Evolutionary conservation across 345 rosid genomes (phyloP), one percentile per base, ranked within the genome.

Genomic region (Citrus maxima): DNA sequence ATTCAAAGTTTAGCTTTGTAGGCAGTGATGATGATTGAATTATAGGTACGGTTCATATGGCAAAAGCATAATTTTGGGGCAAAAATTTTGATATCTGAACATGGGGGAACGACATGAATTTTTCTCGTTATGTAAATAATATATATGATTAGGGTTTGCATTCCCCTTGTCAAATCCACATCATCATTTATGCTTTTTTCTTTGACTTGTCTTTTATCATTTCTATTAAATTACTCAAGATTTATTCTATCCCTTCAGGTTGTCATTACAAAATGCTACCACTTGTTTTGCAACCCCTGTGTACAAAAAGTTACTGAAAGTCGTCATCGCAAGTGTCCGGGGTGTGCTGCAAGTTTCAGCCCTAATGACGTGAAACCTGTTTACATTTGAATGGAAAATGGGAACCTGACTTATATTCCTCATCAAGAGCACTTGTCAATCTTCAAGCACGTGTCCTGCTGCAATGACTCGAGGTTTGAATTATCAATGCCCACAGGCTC

Each of bases 191-290:
- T 16, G 58, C 22, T 54, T 51, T 67, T 49, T 16, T 64, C 22
- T 58, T 72, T 19, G 35, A 62, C 54, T 35, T 25, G 61, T 49
- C 55, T 24, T 76, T 35, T 56, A 5, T 40, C 46, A 46, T 35
- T 59, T 12, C 62, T 66, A 73, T 37, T 56, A 59, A 38, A 64
- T 38, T 70, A 56, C 37, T 37, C 65, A 67, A 67, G 32, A 16
- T 54, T 10, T 63, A 66, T 75, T 75, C 30, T 12, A 73, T 28
- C 46, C 28, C 10, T 51, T 70, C 86, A 97, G 99, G 98, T 93
- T 65, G 99, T 94, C 82, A 94, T 97, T 83, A 97, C 98, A 71
- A 97, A 92, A 77, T 97, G 99, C 88, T 97, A 85, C 85, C 99
- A 94, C 77, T 84, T 97, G 83, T 94, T 94, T 88, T 97, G 98